These are phyloP conservation scores for Blastobotrys malaysiensis DNA, from an alignment of 1,139 yeast genomes.

Conservation along the genomic window DNA sequence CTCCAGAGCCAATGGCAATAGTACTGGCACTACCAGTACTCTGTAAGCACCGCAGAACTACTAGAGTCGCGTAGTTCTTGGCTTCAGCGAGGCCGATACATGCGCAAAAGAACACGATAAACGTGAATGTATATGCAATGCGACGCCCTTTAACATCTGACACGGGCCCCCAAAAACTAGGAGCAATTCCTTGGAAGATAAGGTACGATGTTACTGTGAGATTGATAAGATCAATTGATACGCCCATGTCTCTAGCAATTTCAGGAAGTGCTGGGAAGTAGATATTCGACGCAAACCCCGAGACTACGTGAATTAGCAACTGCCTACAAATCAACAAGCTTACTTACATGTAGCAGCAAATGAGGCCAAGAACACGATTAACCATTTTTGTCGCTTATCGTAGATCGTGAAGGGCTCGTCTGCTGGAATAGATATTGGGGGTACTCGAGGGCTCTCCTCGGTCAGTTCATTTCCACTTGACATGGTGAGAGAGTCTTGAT, in stretches of 20 bases:
- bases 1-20: conserved; percentile 58
- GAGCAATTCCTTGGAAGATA: conserved; percentile 59
- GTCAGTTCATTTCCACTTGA: neutral
- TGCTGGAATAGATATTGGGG: neutral
- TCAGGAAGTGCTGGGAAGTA: conserved; percentile 61
- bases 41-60: conserved; percentile 55
- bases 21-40: conserved; percentile 68
- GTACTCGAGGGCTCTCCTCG: neutral
- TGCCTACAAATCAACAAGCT: neutral
- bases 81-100: conserved; percentile 56
- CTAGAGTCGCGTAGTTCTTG: conserved; percentile 44
- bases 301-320: neutral
- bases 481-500: neutral
- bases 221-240: conserved; percentile 49
- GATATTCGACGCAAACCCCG: conserved; percentile 29
- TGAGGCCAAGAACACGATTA: conserved; percentile 6
- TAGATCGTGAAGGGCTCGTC: conserved; percentile 5
- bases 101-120: conserved; percentile 48
- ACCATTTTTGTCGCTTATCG: conserved; percentile 5
- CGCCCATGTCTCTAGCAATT: conserved; percentile 44
- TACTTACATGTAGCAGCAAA: conserved; percentile 10
- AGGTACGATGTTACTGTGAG: conserved; percentile 62
- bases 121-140: conserved; percentile 50
- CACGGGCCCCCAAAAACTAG: conserved; percentile 50
- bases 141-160: conserved; percentile 64